Conservation (phyloP, 2,329 filamentous ascomycete species). For the Alternaria sp. region DNA sequence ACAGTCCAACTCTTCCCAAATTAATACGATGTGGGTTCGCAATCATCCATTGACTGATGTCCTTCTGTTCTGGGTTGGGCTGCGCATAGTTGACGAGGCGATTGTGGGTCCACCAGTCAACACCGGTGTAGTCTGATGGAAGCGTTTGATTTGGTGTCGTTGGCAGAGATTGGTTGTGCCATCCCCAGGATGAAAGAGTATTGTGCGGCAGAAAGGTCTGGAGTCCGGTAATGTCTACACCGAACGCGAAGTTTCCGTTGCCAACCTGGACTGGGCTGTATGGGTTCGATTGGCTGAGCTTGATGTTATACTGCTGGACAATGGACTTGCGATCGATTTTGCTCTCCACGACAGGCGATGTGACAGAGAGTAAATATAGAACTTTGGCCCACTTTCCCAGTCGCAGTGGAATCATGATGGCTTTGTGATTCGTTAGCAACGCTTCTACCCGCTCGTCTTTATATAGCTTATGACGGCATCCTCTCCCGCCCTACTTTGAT, state of each 20-base stretch:
- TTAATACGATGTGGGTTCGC: constrained; percentile 61
- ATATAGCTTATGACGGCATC: constrained; percentile 1
- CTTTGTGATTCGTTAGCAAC: neutral
- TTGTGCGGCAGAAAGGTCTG: constrained; percentile 54
- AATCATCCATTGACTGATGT: constrained; percentile 61
- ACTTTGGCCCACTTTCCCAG: neutral
- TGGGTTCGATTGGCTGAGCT: constrained; percentile 55
- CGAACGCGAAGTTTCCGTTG: constrained; percentile 58
- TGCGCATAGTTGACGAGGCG: constrained; percentile 53
- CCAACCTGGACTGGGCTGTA: constrained; percentile 61
- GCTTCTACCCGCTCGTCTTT: constrained; percentile 4
- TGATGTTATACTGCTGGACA: constrained; percentile 53
- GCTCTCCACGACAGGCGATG: constrained; percentile 6
- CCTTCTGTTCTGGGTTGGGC: constrained; percentile 49
- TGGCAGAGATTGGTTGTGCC: constrained; percentile 56
- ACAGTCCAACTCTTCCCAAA: constrained; percentile 56
- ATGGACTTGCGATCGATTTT: constrained; percentile 40
- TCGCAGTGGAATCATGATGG: constrained; percentile 13
- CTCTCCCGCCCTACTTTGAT: constrained; percentile 16
- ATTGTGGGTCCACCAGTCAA: constrained; percentile 55
- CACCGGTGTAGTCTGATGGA: constrained; percentile 48
- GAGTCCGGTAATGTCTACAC: constrained; percentile 54
- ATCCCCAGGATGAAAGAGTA: constrained; percentile 54
- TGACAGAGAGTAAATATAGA: constrained; percentile 6
- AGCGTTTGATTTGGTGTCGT: constrained; percentile 44